Conservation (phyloP, 2,329 filamentous ascomycete genomes). For the Zarea fungicola region DNA sequence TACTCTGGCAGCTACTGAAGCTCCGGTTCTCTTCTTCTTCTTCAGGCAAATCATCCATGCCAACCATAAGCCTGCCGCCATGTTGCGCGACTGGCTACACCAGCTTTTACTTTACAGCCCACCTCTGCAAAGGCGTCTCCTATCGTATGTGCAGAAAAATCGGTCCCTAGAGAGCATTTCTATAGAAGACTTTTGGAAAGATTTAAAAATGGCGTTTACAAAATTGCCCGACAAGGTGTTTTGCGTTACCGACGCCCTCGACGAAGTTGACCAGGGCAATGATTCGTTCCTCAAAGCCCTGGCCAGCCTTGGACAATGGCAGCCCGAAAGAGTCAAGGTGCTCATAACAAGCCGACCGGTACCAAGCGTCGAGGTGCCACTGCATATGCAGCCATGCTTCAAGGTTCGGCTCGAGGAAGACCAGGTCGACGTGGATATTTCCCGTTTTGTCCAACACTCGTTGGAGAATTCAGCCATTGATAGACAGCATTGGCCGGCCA, state of each 20-base stretch:
- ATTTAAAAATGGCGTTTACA: conserved; percentile 16
- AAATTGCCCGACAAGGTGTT: conserved; percentile 25
- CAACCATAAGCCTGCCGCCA: conserved; percentile 25
- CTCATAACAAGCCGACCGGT: conserved; percentile 39
- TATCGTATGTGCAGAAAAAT: conserved; percentile 22
- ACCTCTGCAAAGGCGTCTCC: conserved; percentile 24
- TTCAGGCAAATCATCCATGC: conserved; percentile 34
- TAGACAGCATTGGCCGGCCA: not conserved
- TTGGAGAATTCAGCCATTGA: not conserved
- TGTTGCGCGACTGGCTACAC: conserved; percentile 31
- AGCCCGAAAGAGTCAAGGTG: conserved; percentile 32
- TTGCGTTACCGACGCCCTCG: conserved; percentile 39
- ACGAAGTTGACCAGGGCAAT: conserved; percentile 40
- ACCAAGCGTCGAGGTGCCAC: conserved; percentile 22
- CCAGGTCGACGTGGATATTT: conserved; percentile 5
- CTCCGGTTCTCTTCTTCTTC: conserved; percentile 33
- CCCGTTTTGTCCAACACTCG: not conserved
- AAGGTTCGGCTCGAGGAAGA: conserved; percentile 28
- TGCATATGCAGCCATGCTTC: conserved; percentile 23
- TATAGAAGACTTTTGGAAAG: conserved; percentile 1
- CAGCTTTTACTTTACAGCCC: conserved; percentile 28
- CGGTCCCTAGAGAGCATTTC: not conserved
- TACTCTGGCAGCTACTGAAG: conserved; percentile 1
- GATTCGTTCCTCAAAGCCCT: conserved; percentile 31
- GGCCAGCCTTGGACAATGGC: conserved; percentile 25